Conservation (phyloP, 176 grass and related monocot genomes). For the Oryza meridionalis region DNA sequence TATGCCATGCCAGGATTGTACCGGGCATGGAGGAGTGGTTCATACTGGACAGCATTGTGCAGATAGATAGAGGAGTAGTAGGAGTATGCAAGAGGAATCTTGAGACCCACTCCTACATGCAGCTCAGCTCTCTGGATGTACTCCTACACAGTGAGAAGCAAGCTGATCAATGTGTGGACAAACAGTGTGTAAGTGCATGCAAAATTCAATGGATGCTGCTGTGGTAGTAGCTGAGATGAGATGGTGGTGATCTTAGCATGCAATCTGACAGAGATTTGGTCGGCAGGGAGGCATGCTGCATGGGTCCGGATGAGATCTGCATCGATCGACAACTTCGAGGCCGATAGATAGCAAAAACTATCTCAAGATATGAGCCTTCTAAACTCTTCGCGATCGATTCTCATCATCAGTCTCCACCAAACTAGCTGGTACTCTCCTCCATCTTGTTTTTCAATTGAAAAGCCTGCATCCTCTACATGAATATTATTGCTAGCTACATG, state of each 20-base stretch:
- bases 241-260: neutral
- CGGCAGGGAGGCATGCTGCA: slow-evolving; percentile 32
- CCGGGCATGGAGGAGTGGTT: neutral
- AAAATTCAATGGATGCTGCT: neutral
- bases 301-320: slow-evolving; percentile 21
- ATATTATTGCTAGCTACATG: too few relatives aligned
- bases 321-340: slow-evolving; percentile 36
- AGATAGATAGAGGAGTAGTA: too few relatives aligned
- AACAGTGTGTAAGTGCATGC: too few relatives aligned
- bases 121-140: too few relatives aligned
- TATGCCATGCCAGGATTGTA: neutral
- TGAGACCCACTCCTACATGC: too few relatives aligned
- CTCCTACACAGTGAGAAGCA: too few relatives aligned
- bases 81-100: neutral
- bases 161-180: too few relatives aligned
- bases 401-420: neutral
- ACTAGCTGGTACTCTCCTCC: neutral
- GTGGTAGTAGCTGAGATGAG: neutral
- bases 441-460: neutral
- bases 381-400: neutral
- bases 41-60: neutral
- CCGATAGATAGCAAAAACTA: slow-evolving; percentile 24
- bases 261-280: slow-evolving; percentile 38
- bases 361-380: slow-evolving; percentile 17
- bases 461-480: neutral